Base-by-base conservation (phyloP, 139 green algal genomes). In the Micromonas commoda region DNA sequence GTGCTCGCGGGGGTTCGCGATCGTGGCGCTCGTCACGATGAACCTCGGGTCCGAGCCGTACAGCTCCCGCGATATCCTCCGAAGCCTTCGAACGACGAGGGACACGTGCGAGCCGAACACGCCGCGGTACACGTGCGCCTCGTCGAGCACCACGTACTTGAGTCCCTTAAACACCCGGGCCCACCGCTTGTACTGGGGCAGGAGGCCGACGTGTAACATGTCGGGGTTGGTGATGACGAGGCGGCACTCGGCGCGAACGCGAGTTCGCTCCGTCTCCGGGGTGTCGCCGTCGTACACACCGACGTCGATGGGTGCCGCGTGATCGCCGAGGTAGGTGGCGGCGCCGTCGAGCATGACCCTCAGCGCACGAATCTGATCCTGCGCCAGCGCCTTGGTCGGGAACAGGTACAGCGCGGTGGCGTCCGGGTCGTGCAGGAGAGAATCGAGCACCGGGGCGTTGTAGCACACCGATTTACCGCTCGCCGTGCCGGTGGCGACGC, bases 201-300 rank as follows among this genome's bases (percentile, higher is more conserved):
- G 86, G n/a, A 97, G 79, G 54, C 82, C 86, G 63, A 85, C 37
- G 86, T 98, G 94, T 64, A 98, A 86, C 94, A 98, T 98, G 90
- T 98, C 94, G 0, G 94, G 94, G 83, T 98, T 98, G 77, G 94
- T 97, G 76, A 98, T 81, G 23, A 95, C 78, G 78, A 96, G 69
- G 73, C 89, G 89, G 0, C 85, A 89, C 4, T 86, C 64, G 0
- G 79, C 70, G 0, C 88, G 79, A 3, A 95, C 80, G 1, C 73
- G 81, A 16, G 64, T 21, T 3, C 90, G 79, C 0, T 86, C 85
- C 0, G 24, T 80, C 63, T 83, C 63, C 4, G 82, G 77, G 1
- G 92, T 96, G 89, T 97, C 93, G 0, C 92, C 92, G 68, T 97
- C 92, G 73, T 95, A 97, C 2, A 96, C 83, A 19, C 83, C 76